phyloP scores from a whole-genome alignment of 2,329 filamentous ascomycete genomes.

The Tolypocladium pustulatum region DNA sequence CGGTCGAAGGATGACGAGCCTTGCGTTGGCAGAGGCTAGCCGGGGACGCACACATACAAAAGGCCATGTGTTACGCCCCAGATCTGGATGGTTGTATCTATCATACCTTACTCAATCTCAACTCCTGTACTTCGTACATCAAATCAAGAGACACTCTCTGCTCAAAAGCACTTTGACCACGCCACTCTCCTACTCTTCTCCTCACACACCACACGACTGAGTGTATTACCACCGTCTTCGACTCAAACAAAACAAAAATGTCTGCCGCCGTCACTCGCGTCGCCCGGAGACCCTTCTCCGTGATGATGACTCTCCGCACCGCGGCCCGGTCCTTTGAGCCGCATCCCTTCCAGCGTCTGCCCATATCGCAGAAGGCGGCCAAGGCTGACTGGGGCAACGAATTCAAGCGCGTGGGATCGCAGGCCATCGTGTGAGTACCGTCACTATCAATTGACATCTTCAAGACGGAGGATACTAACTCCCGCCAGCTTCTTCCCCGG shows the following conservation, averaged over 20 bases:
- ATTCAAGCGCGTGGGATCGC: conserved; percentile 18
- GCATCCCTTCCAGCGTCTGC: conserved; percentile 24
- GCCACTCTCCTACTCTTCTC: not conserved
- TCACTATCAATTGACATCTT: not conserved
- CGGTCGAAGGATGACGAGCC: not conserved
- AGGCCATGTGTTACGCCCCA: not conserved
- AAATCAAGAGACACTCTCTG: not conserved
- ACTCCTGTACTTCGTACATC: not conserved
- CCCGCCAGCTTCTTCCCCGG: conserved; percentile 21
- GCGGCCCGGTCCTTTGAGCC: conserved; percentile 22
- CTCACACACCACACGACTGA: not conserved
- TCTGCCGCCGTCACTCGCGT: conserved; percentile 17
- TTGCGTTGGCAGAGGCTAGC: not conserved
- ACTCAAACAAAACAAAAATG: conserved; percentile 11
- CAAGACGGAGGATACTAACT: not conserved
- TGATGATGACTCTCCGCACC: conserved; percentile 19
- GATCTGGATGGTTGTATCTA: not conserved
- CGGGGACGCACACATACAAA: not conserved
- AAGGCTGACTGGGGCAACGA: conserved; percentile 20
- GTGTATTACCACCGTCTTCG: not conserved
- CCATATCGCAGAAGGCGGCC: conserved; percentile 15
- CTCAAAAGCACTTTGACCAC: not conserved
- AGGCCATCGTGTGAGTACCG: conserved; percentile 22
- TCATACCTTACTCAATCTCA: not conserved
- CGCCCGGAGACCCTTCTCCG: conserved; percentile 23